Base-by-base conservation (phyloP, 306 rosid genomes). In the Trifolium fragiferum region DNA sequence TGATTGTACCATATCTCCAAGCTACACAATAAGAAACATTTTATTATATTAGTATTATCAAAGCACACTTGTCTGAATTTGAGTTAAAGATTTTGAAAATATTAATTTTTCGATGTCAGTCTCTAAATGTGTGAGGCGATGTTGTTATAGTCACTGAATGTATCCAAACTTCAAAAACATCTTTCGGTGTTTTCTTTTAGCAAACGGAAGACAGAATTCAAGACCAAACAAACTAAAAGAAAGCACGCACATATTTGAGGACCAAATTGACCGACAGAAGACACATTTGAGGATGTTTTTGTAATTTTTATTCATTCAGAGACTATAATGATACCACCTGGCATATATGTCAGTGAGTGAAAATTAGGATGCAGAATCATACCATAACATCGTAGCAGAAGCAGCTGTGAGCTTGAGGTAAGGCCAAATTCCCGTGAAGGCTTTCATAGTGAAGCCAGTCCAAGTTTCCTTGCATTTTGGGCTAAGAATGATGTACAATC, bases 1-100 rank as follows among this genome's bases (percentile, higher is more conserved):
- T 88, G 97, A 75, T 15, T 83, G 82, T 89, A 92, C 93, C 97
- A 92, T 86, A 87, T 86, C 90, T 92, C 96, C 90, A 92, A 88
- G 78, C 91, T 84, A 61, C 25, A 23, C 84, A 82, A 21, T 18
- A 51, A 68, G 41, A 53, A 68, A 23, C 66, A 59, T 25, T 23
- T 64, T 16, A 79, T 64, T 16, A 79, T 20, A 16, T 25, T 25
- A 23, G 25, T 23, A 25, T 47, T 35, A 55, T 13, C 41, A 50
- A 27, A 66, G 72, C 70, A 35, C 8, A 46, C 46, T 58, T 2
- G 67, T 66, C 18, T 14, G 41, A 25, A 55, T 6, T 33, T 62
- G 23, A 35, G 61, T 11, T 20, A 25, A 25, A 10, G 40, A 27
- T 74, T 46, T 27, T 27, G 32, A 27, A 27, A 27, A 27, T 27